Base-by-base conservation (phyloP, 2,329 filamentous ascomycete species). In the Colletotrichum eleusines region DNA sequence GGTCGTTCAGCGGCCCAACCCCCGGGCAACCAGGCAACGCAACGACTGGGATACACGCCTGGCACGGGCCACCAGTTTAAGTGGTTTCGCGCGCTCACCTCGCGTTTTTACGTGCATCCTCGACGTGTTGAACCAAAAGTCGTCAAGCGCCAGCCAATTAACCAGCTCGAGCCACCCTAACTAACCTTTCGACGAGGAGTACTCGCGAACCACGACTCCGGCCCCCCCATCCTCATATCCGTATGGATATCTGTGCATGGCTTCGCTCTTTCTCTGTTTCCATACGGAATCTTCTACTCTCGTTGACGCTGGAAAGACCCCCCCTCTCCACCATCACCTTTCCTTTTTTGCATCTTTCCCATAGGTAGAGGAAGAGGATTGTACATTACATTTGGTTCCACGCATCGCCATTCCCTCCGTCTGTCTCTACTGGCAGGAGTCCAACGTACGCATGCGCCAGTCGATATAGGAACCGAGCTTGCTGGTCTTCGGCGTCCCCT, bases 31-130 rank as follows among this genome's bases (percentile, higher is more conserved):
- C 64, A 71, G 68, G 51, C 63, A 69, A 63, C 66, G 18, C 61
- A 58, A 35, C 26, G 60, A 70, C 71, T 33, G 48, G 66, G 66
- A 42, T 71, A 69, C 72, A 72, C 72, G 72, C 16, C 7, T 23
- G 72, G 75, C 70, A 76, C 73, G 48, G 76, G 51, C 72, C 73
- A 59, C 18, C 6, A 28, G 23, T 55, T 74, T 72, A 72, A 74
- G 71, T 73, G 71, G 59, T 71, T 63, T 70, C 72, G 69, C 68
- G 71, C 69, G 62, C 53, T 64, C 42, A 62, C 69, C 58, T 73
- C 74, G 74, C 74, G 74, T 75, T 70, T 69, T 71, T 70, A 74
- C 74, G 74, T 74, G 73, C 53, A 72, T 65, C 74, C 64, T 65
- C 66, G 64, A 62, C 71, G 68, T 69, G 72, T 72, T 71, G 66